Evolutionary conservation across 805 yeast genomes (phyloP), one percentile per base, ranked within the genome.

Genomic region (Metschnikowia picachoensis): DNA sequence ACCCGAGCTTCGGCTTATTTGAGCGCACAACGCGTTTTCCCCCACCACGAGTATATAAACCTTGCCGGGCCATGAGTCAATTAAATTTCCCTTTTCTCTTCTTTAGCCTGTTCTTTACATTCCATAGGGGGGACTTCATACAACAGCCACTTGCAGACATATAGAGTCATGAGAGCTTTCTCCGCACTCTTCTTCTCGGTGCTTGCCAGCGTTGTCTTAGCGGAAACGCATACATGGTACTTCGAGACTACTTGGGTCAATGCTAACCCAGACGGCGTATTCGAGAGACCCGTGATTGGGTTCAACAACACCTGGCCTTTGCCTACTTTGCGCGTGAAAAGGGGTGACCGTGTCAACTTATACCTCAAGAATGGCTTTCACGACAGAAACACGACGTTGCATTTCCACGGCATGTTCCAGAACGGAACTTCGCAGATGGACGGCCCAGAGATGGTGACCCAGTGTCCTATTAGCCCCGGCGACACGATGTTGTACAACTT

Each of bases 391-490:
- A 87, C 96, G 35, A 69, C 92, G 7, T 66, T 92, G 59, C 99
- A 94, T 70, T 88, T 89, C 82, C 99, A 92, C 68, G 99, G 99
- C 46, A 61, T 94, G 62, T 94, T 86, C 80, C 88, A 83, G 70
- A 76, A 82, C 54, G 87, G 85, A 27, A 68, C 91, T 13, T 73
- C 64, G 57, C 83, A 77, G 61, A 85, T 86, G 92, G 99, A 92
- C 66, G 99, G 99, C 48, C 95, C 96, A 13, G 86, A 85, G 58
- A 73, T 79, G 79, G 74, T 92, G 38, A 80, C 87, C 31, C 97
- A 92, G 68, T 94, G 98, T 76, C 95, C 96, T 28, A 83, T 89
- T 54, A 82, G 87, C n/a, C 85, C 95, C 6, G 86, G 86, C 44
- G 78, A 79, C 50, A 77, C 86, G 15, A 73, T 80, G 68, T 66